Base-by-base conservation (phyloP, 192 early-diverging fungal genomes). In the Helicostylum pulchrum region DNA sequence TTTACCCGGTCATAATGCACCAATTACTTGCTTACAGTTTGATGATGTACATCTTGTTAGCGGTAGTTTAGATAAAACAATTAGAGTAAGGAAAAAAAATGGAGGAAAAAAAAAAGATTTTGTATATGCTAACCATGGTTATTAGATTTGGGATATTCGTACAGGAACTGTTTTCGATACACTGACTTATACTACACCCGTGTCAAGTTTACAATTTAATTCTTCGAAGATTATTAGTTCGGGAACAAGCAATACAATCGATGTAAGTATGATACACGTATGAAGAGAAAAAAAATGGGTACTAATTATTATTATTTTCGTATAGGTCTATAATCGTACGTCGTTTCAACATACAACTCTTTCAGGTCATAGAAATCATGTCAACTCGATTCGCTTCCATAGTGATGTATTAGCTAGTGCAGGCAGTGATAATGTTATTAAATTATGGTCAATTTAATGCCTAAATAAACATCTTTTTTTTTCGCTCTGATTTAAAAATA, bases 91-190 rank as follows among this genome's bases (percentile, higher is more conserved):
- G 61, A 8, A 23, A 43, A 36, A 23, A 39, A 2, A n/a, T 7
- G 26, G 7, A 23, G 17, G 26, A 3, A 6, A 52, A 45, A 47
- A 20, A 8, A 32, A 53, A 14, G 42, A 2, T 17, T 17, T 14
- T 4, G 10, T 53, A n/a, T 30, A n/a, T 54, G 4, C 32, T 47
- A 17, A 47, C 46, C 0, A 19, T 7, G 6, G 3, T 61, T 20
- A 8, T 50, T 66, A 87, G 73, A 77, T 91, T 31, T 92, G 90
- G 90, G 90, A 92, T 59, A 52, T 91, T 47, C 78, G 89, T n/a
- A 89, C 83, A 12, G 88, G 88, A 39, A 76, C 77, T 0, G 72
- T 83, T 2, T 76, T 86, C 48, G 88, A 90, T 51, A 80, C 73
- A 43, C 55, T 86, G 7, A 64, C 67, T 8, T 87, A 84, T 68